Base-by-base conservation (phyloP, 306 rosid genomes). In the Bauhinia variegata region DNA sequence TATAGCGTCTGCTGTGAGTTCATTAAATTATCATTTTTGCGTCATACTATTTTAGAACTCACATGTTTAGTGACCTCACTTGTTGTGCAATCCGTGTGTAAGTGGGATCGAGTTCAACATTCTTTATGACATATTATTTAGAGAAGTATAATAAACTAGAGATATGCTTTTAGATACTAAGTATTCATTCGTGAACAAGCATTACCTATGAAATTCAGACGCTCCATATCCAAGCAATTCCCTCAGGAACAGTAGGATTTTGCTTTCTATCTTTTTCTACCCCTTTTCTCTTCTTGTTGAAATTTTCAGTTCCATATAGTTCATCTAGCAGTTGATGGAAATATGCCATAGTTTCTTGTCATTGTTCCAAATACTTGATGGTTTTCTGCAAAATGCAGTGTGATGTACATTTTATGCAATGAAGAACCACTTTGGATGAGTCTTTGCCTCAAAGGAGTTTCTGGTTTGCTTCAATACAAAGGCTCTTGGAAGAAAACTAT, bases 391-490 rank as follows among this genome's bases (percentile, higher is more conserved):
- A 46, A 62, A 6, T 72, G 78, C 86, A 93, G 99, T 65, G 96
- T 93, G 64, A 83, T 88, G 97, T 88, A 93, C 76, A 80, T 90
- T 71, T 51, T 93, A 4, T 88, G 96, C 80, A 88, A 93, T 30
- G 99, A 93, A 74, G 99, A 93, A 70, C 92, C 95, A 0, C 80
- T 93, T 12, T 93, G 99, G 99, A 78, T 90, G 97, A 86, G 28
- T 81, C 72, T 84, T 43, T 90, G 95, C 86, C 83, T 93, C 48
- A 77, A 67, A 58, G 74, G 73, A 54, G 54, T 72, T 23, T 80
- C 86, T 59, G 97, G 92, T 57, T 86, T 84, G 15, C 77, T 93
- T 56, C 80, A 90, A 74, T 90, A 84, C 75, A 79, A 79, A 80
- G 86, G 90, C 78, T 86, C 97, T 34, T 93, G 99, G 99, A 93